Conservation (phyloP, 345 rosid species). For the Schrenkiella parvula region DNA sequence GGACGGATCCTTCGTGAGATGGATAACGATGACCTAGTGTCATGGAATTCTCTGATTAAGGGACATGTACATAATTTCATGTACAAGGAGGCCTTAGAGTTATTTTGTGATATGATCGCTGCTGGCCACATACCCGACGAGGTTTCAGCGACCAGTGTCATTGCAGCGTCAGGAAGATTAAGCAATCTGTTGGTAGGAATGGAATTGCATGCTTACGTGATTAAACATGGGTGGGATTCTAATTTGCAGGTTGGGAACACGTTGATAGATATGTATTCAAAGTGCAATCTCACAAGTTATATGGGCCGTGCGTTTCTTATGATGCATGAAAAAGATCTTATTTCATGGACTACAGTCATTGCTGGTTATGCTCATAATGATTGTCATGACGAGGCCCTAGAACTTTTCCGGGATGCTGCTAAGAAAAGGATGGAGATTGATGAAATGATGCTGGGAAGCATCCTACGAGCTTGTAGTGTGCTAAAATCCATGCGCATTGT, state of each 20-base stretch:
- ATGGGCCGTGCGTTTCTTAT: conserved; percentile 50
- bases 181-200: conserved; percentile 57
- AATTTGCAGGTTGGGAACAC: conserved; percentile 65
- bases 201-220: conserved; percentile 71
- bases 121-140: conserved; percentile 50
- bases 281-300: conserved; percentile 49
- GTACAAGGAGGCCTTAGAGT: conserved; percentile 47
- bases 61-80: conserved; percentile 62
- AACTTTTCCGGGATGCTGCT: conserved; percentile 48
- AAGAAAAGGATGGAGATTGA: conserved; percentile 42
- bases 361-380: conserved; percentile 70
- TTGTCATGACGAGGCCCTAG: conserved; percentile 42
- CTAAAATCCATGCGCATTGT: conserved; percentile 36
- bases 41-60: conserved; percentile 63
- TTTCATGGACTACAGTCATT: conserved; percentile 81
- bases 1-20: conserved; percentile 35
- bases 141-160: conserved; percentile 49
- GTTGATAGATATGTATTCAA: conserved; percentile 75
- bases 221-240: conserved; percentile 53
- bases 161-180: conserved; percentile 59
- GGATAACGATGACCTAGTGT: conserved; percentile 46
- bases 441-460: conserved; percentile 75
- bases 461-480: conserved; percentile 55
- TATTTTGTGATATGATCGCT: conserved; percentile 44
- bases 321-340: conserved; percentile 56